Evolutionary conservation across 495 filamentous ascomycete species (phyloP), one percentile per base, ranked within the genome.

Genomic region (Talaromyces stipitatus): DNA sequence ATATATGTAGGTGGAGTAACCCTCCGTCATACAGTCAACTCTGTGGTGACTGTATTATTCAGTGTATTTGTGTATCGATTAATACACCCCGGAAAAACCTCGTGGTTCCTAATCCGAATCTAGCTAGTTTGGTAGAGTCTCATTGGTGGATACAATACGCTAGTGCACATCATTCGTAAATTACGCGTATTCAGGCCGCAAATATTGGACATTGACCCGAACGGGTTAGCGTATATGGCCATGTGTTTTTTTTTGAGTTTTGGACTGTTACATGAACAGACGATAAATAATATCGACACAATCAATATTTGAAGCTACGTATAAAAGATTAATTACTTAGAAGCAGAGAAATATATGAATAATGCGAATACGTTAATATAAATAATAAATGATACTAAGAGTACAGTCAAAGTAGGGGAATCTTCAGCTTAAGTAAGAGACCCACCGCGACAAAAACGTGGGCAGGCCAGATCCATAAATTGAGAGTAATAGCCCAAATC

Each of bases 401-500:
- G n/a, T n/a, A n/a, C n/a, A n/a, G n/a, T n/a, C n/a, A n/a, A n/a
- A n/a, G n/a, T n/a, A 38, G 33, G 18, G n/a, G n/a, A 41, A 41
- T 41, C 36, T 41, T 41, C 36, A 41, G 36, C n/a, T 41, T 41
- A 18, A 41, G 36, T 41, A 41, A 41, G 33, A 10, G 36, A 41
- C 36, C 36, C 36, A 41, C 36, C 16, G 2, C 36, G n/a, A 20
- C 36, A 41, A 18, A 38, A 41, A 41, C 36, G 36, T 41, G 36
- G 36, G 36, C 36, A 41, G 9, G 28, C 9, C 9, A 29, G 28
- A 3, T 18, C n/a, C 18, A 16, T 2, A 41, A 20, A 23, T 27
- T 16, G 27, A 20, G 50, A 52, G 50, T 52, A 52, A 52, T 52
- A 12, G 50, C 50, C 50, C 50, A 33, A 52, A 52, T 52, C 24